phyloP scores from a whole-genome alignment of 768 basidiomycete species.

The Nidula microcarpa region DNA sequence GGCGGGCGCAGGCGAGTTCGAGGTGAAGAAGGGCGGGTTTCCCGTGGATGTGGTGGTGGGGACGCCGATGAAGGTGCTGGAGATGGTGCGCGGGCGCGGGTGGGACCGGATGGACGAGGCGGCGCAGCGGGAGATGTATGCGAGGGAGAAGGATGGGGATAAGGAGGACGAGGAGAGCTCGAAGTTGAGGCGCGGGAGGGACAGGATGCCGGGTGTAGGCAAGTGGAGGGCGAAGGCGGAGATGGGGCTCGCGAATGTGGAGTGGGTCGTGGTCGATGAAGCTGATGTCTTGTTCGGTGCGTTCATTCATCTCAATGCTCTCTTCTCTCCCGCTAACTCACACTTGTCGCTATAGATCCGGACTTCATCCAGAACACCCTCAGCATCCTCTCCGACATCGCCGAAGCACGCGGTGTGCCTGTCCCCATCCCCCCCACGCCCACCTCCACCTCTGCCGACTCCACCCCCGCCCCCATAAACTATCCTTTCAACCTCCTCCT shows the following conservation, averaged over 20 bases:
- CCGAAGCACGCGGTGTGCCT: constrained; percentile 51
- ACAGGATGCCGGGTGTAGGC: constrained; percentile 34
- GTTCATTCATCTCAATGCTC: constrained; percentile 11
- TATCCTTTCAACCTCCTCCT: constrained; percentile 83
- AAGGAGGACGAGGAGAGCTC: constrained; percentile 16
- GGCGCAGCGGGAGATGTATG: background rate
- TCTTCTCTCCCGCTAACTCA: background rate
- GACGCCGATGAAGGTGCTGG: constrained; percentile 61
- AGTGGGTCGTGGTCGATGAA: constrained; percentile 91
- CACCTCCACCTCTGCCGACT: constrained; percentile 5
- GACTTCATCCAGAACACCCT: constrained; percentile 80
- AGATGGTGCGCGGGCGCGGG: constrained; percentile 50
- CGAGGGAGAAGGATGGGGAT: constrained; percentile 15
- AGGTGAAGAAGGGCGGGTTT: constrained; percentile 13
- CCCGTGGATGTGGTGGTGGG: constrained; percentile 56
- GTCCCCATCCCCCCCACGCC: constrained; percentile 24
- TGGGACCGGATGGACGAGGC: constrained; percentile 39
- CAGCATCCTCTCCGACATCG: constrained; percentile 66
- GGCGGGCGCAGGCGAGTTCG: constrained; percentile 12
- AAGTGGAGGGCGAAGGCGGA: constrained; percentile 42
- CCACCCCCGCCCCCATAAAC: constrained; percentile 25
- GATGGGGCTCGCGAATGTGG: constrained; percentile 65
- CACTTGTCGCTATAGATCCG: constrained; percentile 47
- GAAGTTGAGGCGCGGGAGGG: constrained; percentile 29
- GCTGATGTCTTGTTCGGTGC: constrained; percentile 87